Conservation (phyloP, 805 yeast genomes). For the Jamesozyma hellenica region DNA sequence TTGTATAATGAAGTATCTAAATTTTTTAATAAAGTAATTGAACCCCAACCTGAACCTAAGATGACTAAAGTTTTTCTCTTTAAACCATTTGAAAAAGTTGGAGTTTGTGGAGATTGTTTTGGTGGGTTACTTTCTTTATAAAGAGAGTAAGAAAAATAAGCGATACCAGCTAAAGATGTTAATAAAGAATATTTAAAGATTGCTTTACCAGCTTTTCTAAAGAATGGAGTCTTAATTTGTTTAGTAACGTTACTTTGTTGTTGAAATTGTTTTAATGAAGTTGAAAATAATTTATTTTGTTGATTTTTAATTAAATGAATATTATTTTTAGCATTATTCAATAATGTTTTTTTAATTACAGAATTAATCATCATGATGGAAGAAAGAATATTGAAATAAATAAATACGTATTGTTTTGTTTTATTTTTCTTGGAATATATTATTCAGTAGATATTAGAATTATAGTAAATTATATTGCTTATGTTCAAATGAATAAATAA, state of each 20-base stretch:
- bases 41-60: conserved; percentile 92
- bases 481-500: too few species aligned
- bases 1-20: conserved; percentile 81
- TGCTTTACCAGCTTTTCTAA: conserved; percentile 8
- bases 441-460: too few species aligned
- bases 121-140: conserved; percentile 55
- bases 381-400: too few species aligned
- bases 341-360: neutral
- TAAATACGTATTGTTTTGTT: too few species aligned
- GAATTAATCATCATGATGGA: neutral
- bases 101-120: conserved; percentile 51
- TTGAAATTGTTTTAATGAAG: neutral
- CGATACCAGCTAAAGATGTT: conserved; percentile 36
- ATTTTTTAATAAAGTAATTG: conserved; percentile 72
- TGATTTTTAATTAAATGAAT: neutral
- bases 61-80: conserved; percentile 45
- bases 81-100: conserved; percentile 38
- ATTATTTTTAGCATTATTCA: neutral
- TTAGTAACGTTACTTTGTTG: neutral
- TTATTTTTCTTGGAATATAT: too few species aligned
- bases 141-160: conserved; percentile 51
- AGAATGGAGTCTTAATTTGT: conserved; percentile 2
- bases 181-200: conserved; percentile 38
- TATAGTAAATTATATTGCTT: too few species aligned
- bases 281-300: conserved; percentile 1